These are phyloP conservation scores for Dothiorella sarmentorum DNA, from an alignment of 2,329 filamentous ascomycete genomes.

Conservation along the genomic window DNA sequence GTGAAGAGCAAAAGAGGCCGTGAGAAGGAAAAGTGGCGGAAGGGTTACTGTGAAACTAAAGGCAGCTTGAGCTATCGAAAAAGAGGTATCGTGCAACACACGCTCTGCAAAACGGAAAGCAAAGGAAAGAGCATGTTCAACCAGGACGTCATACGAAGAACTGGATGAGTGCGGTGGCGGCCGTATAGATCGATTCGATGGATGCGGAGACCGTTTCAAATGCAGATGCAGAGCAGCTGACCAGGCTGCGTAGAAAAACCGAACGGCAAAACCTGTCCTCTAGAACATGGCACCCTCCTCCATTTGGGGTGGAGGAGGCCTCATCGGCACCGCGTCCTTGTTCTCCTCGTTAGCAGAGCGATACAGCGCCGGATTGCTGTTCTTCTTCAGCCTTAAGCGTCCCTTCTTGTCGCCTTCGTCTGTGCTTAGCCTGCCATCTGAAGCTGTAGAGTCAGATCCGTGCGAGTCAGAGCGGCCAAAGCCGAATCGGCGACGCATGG, in stretches of 20 bases:
- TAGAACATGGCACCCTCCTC: conserved; percentile 20
- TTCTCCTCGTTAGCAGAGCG: not conserved
- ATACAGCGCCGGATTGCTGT: conserved; percentile 9
- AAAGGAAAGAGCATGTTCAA: conserved; percentile 1
- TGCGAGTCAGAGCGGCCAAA: conserved; percentile 39
- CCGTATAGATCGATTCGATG: not conserved
- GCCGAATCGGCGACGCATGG: conserved; percentile 51
- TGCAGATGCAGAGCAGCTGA: not conserved
- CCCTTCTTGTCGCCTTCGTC: conserved; percentile 11
- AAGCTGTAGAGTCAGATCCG: conserved; percentile 17
- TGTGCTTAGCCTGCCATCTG: conserved; percentile 13
- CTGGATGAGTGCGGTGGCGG: not conserved
- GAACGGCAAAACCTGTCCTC: not conserved
- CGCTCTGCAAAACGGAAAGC: conserved; percentile 4
- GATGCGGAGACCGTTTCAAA: not conserved
- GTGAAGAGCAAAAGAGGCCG: not conserved
- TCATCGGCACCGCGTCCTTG: not conserved
- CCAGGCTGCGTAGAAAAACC: not conserved
- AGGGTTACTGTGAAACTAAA: not conserved
- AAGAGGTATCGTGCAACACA: conserved; percentile 15
- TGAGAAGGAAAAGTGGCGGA: not conserved
- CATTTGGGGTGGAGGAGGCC: not conserved
- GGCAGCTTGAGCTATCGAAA: not conserved
- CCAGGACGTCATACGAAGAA: not conserved
- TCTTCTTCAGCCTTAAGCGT: not conserved